Base-by-base conservation (phyloP, 2,329 filamentous ascomycete genomes). In the Apiospora rasikravindrae region DNA sequence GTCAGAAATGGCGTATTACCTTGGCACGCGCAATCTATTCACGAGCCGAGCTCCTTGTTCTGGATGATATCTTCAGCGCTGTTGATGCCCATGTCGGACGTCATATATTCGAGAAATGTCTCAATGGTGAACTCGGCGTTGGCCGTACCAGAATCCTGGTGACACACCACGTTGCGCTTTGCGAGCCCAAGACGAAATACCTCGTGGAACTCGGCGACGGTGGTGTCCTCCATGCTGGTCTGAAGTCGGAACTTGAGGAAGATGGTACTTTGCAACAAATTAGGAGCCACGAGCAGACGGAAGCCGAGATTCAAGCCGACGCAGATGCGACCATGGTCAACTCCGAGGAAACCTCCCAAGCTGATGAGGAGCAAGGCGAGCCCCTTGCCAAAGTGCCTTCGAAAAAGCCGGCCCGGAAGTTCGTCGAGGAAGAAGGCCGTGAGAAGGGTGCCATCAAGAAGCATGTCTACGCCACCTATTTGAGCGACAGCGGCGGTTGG, bases 41-140 rank as follows among this genome's bases (percentile, higher is more conserved):
- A 1, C 87, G 93, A 19, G 93, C 93, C 0, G 91, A 92, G 0
- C 91, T 95, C 74, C 84, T 97, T 6, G 84, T 96, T 24, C 86
- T 96, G 77, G 94, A 97, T 79, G 94, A 97, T 78, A 93, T 96
- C 53, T 95, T 97, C 80, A 94, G 92, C 78, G 91, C 94, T 13
- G 90, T 96, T 11, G 94, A 97, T 80, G 92, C 93, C 3, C 93
- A 95, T 77, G 93, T 95, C 42, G 94, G 93, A 22, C 89, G 92
- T 40, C 92, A 94, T 77, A 91, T 96, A 68, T 94, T 93, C 75
- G 92, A 95, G 75, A 88, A 93, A 71, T 94, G 92, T 73, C 84
- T 96, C 2, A 91, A 88, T 2, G 93, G 93, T 6, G 88, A 92
- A 69, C 86, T 96, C 11, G 91, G 92, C 73, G 81, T 86, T 29